A percentile compares a stretch with the other conserved stretches of the same genome.
phyloP scores from a whole-genome alignment of 306 rosid genomes.

The Purshia tridentata region DNA sequence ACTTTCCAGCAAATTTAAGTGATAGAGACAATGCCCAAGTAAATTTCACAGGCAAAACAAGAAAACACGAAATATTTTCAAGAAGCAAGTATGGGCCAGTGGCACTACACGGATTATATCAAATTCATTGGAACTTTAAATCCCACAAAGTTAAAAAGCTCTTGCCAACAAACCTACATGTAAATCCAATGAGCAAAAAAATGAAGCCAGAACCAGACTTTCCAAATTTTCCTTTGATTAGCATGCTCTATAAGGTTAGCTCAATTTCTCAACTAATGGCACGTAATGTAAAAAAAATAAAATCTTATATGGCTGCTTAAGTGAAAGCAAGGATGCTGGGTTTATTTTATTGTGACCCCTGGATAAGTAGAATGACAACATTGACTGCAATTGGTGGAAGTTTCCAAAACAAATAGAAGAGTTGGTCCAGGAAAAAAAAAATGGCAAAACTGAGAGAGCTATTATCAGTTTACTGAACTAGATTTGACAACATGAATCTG shows the following conservation, averaged over 20 bases:
- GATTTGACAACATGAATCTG: neutral
- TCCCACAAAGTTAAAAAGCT: neutral
- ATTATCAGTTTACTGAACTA: neutral
- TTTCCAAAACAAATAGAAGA: neutral
- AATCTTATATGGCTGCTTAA: neutral
- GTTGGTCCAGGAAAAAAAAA: neutral
- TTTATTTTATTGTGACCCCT: neutral
- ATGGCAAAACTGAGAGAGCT: neutral
- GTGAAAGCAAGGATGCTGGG: neutral
- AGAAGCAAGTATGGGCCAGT: neutral
- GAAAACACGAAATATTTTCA: neutral
- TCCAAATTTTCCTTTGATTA: neutral
- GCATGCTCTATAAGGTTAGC: neutral
- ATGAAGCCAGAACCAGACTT: neutral
- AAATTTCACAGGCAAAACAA: neutral
- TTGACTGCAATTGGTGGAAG: neutral
- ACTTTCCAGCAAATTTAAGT: neutral
- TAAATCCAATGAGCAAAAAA: neutral
- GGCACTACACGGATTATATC: neutral
- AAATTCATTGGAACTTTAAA: neutral
- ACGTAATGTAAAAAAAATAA: neutral
- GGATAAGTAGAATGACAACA: neutral
- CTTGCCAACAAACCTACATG: too few relatives aligned
- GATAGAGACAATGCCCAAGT: neutral
- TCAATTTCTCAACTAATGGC: neutral